Evolutionary conservation across 192 early-diverging fungal genomes (phyloP).

Genomic region (Chytriomyces sp.): DNA sequence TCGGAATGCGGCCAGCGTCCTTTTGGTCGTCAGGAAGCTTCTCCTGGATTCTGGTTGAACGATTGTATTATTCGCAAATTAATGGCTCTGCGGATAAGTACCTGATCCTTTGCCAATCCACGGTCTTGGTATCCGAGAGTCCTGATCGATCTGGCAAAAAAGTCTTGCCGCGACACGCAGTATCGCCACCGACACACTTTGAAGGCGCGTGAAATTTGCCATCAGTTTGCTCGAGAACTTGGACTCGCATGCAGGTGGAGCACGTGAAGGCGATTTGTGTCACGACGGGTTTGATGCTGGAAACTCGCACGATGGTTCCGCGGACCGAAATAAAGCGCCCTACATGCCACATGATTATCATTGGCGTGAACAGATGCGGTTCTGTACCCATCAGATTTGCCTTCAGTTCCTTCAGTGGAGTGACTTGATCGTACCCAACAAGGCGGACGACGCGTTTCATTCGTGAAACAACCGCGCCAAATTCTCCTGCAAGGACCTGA

Average conservation of each 20-base stretch:
- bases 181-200: constrained; percentile 56
- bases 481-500: constrained; percentile 2
- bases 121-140: constrained; percentile 55
- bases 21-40: constrained; percentile 71
- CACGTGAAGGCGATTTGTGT: constrained; percentile 68
- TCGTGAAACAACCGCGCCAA: background rate
- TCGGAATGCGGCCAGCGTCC: constrained; percentile 72
- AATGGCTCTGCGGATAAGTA: constrained; percentile 2
- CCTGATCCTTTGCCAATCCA: constrained; percentile 78
- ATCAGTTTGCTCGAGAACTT: constrained; percentile 63
- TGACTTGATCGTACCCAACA: constrained; percentile 52
- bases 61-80: background rate
- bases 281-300: constrained; percentile 70
- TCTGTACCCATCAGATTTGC: constrained; percentile 68
- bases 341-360: constrained; percentile 30
- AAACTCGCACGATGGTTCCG: constrained; percentile 80
- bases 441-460: constrained; percentile 39
- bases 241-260: constrained; percentile 53
- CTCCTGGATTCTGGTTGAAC: constrained; percentile 67
- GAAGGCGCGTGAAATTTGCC: constrained; percentile 63
- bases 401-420: constrained; percentile 72
- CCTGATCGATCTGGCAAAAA: constrained; percentile 64
- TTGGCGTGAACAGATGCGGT: background rate
- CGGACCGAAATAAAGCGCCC: constrained; percentile 68
- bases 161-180: constrained; percentile 62